Percentiles rank a stretch among this genome's conserved stretches.
phyloP scores from a whole-genome alignment of 2,329 filamentous ascomycete genomes.

The Aspergillaceae sp. region DNA sequence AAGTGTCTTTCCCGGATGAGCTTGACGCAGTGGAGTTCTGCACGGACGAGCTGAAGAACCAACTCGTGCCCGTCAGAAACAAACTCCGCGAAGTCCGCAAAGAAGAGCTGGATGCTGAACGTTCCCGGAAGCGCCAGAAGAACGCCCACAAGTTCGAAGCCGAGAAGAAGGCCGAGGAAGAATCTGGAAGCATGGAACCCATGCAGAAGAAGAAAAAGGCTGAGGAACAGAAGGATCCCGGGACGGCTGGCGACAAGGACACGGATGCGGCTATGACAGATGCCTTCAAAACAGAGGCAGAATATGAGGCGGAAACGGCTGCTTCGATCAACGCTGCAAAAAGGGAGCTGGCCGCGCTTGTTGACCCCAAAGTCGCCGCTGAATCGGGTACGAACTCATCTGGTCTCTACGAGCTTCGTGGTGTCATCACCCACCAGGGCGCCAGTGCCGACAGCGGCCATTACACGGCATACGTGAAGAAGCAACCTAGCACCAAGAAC shows the following conservation, averaged over 20 bases:
- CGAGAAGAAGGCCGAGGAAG: conserved; percentile 37
- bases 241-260: conserved; percentile 46
- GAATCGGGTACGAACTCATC: conserved; percentile 87
- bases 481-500: conserved; percentile 66
- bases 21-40: conserved; percentile 92
- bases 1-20: conserved; percentile 91
- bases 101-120: conserved; percentile 87
- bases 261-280: conserved; percentile 65
- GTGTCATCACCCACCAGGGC: conserved; percentile 92
- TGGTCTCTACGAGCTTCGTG: conserved; percentile 87
- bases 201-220: conserved; percentile 42
- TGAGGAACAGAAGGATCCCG: conserved; percentile 44
- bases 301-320: conserved; percentile 77
- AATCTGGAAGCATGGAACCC: conserved; percentile 28
- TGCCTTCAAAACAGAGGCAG: conserved; percentile 84
- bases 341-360: conserved; percentile 74
- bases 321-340: conserved; percentile 69
- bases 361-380: conserved; percentile 62
- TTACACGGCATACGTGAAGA: conserved; percentile 97
- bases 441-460: conserved; percentile 95
- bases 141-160: conserved; percentile 50
- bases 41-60: conserved; percentile 74
- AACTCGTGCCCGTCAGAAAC: conserved; percentile 85
- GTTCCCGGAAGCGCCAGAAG: conserved; percentile 87
- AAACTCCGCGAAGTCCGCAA: conserved; percentile 92